phyloP scores from a whole-genome alignment of 176 grass and related monocot genomes.

The Typha latifolia region DNA sequence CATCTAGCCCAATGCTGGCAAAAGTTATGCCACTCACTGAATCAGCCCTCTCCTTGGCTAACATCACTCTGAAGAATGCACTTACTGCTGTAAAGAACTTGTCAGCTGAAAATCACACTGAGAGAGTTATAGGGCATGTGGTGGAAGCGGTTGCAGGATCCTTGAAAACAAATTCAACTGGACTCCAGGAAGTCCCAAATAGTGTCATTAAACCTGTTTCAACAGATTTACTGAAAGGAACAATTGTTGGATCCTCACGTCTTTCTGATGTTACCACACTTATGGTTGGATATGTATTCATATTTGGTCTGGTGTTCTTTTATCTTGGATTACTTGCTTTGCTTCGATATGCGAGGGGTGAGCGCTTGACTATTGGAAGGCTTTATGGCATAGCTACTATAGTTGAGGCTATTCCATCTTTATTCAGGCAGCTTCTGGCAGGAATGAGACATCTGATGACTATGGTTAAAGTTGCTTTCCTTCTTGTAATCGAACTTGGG shows the following conservation, averaged over 20 bases:
- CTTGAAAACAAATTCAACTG: slow-evolving; percentile 73
- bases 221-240: slow-evolving; percentile 42
- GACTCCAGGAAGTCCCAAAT: slow-evolving; percentile 41
- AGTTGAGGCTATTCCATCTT: slow-evolving; percentile 85
- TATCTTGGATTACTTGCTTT: slow-evolving; percentile 84
- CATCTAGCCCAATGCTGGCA: slow-evolving; percentile 70
- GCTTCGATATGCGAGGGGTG: slow-evolving; percentile 76
- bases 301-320: slow-evolving; percentile 69
- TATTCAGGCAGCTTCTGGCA: slow-evolving; percentile 72
- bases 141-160: slow-evolving; percentile 70
- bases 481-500: slow-evolving; percentile 91
- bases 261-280: slow-evolving; percentile 95
- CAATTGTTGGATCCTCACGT: slow-evolving; percentile 47
- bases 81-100: slow-evolving; percentile 77
- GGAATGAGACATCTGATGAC: slow-evolving; percentile 95
- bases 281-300: slow-evolving; percentile 78
- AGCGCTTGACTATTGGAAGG: slow-evolving; percentile 79
- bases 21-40: slow-evolving; percentile 74
- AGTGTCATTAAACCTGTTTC: slow-evolving; percentile 25
- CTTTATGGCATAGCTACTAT: slow-evolving; percentile 68
- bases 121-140: slow-evolving; percentile 60
- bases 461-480: slow-evolving; percentile 95
- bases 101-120: slow-evolving; percentile 54
- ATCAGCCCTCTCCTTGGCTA: slow-evolving; percentile 73
- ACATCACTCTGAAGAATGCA: slow-evolving; percentile 73